Percentiles rank a stretch among this genome's conserved stretches.
Evolutionary conservation across 148 eudicot genomes (phyloP).

Genomic region (Chenopodium suecicum): DNA sequence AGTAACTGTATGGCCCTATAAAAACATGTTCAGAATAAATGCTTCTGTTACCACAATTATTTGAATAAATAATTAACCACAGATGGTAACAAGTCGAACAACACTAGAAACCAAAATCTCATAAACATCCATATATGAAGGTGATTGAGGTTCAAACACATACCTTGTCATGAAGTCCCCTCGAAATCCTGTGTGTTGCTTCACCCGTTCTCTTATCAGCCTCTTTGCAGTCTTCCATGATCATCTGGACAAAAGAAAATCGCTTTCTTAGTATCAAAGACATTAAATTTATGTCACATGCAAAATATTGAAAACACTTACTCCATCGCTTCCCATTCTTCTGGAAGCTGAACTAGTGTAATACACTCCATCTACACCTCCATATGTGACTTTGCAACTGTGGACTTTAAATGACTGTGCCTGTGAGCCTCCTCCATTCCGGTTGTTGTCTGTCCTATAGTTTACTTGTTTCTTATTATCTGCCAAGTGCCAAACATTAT

Average conservation of each 20-base stretch:
- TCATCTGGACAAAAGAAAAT: constrained; percentile 37
- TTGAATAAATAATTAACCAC: background rate
- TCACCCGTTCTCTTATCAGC: constrained; percentile 77
- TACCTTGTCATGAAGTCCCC: constrained; percentile 87
- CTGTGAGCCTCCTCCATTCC: constrained; percentile 27
- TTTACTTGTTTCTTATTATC: constrained; percentile 31
- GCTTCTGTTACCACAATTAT: background rate
- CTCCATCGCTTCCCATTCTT: constrained; percentile 69
- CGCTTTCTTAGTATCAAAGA: background rate
- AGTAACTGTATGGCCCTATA: constrained; percentile 72
- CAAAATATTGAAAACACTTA: constrained; percentile 27
- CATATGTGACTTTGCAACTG: constrained; percentile 67
- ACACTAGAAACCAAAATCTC: background rate
- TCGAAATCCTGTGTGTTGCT: constrained; percentile 76
- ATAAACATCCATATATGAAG: background rate
- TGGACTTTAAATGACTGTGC: constrained; percentile 41
- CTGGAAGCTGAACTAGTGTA: constrained; percentile 59
- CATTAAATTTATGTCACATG: background rate
- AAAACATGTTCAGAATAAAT: background rate
- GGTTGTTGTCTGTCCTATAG: constrained; percentile 26
- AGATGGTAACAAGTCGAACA: background rate
- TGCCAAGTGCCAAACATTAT: constrained; percentile 25
- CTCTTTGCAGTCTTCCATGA: constrained; percentile 74
- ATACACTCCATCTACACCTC: constrained; percentile 79
- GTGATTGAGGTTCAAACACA: background rate